Conservation (phyloP, 208 protist genomes). For the Angomonas ambiguus region DNA sequence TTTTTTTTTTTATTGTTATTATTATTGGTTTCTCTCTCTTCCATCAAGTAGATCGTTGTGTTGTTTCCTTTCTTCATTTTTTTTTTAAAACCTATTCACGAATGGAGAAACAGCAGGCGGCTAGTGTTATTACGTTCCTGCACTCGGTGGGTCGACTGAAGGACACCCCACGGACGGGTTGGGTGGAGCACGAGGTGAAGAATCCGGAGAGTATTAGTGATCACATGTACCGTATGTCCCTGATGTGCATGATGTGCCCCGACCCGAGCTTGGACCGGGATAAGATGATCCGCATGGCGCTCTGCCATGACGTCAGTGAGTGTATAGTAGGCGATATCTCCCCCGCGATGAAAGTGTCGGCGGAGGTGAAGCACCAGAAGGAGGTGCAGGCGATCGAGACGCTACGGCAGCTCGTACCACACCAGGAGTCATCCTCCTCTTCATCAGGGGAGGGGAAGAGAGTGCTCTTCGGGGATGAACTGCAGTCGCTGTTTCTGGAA, state of each 20-base stretch:
- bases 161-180: slow-evolving; percentile 81
- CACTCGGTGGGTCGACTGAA: slow-evolving; percentile 79
- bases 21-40: background rate
- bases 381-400: slow-evolving; percentile 61
- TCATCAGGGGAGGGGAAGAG: slow-evolving; percentile 8
- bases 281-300: slow-evolving; percentile 79
- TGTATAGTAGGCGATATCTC: slow-evolving; percentile 88
- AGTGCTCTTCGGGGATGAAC: slow-evolving; percentile 40
- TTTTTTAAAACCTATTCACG: background rate
- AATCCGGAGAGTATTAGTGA: slow-evolving; percentile 80
- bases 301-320: slow-evolving; percentile 87
- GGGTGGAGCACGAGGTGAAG: slow-evolving; percentile 76
- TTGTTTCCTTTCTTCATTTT: slow-evolving; percentile 15
- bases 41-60: too few species aligned
- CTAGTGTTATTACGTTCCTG: slow-evolving; percentile 61
- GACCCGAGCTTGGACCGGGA: slow-evolving; percentile 65
- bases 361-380: slow-evolving; percentile 67
- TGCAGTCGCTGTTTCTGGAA: slow-evolving; percentile 72
- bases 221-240: slow-evolving; percentile 91
- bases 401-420: slow-evolving; percentile 34
- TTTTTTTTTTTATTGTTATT: slow-evolving; percentile 5
- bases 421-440: background rate
- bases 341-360: slow-evolving; percentile 73
- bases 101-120: background rate
- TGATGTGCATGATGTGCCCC: slow-evolving; percentile 91